Evolutionary conservation across 139 green algal species (phyloP), one percentile per base, ranked within the genome.

Genomic region (Medakamo hakoo): DNA sequence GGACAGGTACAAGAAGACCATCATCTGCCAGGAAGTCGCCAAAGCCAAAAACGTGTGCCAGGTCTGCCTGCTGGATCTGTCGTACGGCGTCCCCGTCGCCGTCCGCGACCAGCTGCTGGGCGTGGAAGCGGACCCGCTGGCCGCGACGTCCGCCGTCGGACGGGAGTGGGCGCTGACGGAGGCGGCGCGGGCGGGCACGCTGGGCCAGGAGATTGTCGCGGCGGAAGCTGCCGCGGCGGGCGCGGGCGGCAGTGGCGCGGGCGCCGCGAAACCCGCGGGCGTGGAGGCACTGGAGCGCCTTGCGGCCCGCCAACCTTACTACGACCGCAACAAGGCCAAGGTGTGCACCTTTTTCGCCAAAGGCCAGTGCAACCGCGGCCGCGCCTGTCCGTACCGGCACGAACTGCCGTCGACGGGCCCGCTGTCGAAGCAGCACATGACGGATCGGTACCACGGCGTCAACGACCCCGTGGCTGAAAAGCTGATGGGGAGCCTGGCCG

Each of bases 1-100:
- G n/a, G n/a, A n/a, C n/a, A n/a, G n/a, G n/a, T 95, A 93, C 79
- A 99, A 99, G 78, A 96, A 95, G 72, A 99, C 93, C 23, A 92
- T 96, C 67, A 89, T 99, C 62, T 99, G 93, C 70, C 88, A 96
- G 67, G 90, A 95, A 66, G 91, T 95, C n/a, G 87, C 90, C 27
- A 97, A 96, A 68, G 84, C 87, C 22, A 98, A 98, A 73, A 97
- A 99, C 65, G 93, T 99, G 19, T 99, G 93, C 78, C 86, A 95
- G 80, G 80, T 88, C 40, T 99, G 92, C 80, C 71, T 99, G 59
- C 73, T 99, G 60, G 93, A 99, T 60, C 74, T 99, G 71, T 86
- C 97, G 32, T 97, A 97, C 68, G 84, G 82, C 64, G 69, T 98
- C 61, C 91, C 91, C 2, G 90, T 96, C 29, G 83, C 97, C 76